Percentiles rank a stretch among this genome's conserved stretches.
phyloP scores from a whole-genome alignment of 306 rosid species.

The Prunus mongolica region DNA sequence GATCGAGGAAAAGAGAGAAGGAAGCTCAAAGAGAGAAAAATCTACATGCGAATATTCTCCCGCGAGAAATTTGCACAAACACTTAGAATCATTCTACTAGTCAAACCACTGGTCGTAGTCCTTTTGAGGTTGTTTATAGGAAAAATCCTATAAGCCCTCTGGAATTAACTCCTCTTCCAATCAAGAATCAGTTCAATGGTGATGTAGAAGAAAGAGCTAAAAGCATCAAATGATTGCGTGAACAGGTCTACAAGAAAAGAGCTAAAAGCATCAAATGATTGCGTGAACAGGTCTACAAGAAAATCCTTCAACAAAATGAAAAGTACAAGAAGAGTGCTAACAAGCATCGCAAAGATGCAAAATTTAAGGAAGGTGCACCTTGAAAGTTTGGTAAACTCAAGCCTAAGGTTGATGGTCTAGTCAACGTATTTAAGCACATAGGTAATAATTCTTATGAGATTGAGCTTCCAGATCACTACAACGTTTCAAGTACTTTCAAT shows the following conservation, averaged over 20 bases:
- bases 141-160: not conserved
- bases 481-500: not conserved
- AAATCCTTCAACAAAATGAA: not conserved
- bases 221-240: not conserved
- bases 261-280: not conserved
- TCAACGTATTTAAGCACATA: not conserved
- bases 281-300: not conserved
- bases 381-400: not conserved
- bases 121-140: not conserved
- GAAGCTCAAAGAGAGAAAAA: too few species aligned
- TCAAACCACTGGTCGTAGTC: not conserved
- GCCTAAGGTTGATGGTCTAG: not conserved
- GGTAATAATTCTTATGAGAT: slow-evolving; percentile 1
- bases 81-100: not conserved
- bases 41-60: too few species aligned
- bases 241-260: not conserved
- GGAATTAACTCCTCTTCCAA: not conserved
- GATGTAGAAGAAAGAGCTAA: not conserved
- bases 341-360: not conserved
- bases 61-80: not conserved
- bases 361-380: not conserved
- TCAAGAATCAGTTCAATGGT: not conserved
- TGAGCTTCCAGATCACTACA: not conserved
- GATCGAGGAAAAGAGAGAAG: too few species aligned
- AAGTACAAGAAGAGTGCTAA: not conserved